Base-by-base conservation (phyloP, 2,329 filamentous ascomycete species). In the Sporothrix schenckii region DNA sequence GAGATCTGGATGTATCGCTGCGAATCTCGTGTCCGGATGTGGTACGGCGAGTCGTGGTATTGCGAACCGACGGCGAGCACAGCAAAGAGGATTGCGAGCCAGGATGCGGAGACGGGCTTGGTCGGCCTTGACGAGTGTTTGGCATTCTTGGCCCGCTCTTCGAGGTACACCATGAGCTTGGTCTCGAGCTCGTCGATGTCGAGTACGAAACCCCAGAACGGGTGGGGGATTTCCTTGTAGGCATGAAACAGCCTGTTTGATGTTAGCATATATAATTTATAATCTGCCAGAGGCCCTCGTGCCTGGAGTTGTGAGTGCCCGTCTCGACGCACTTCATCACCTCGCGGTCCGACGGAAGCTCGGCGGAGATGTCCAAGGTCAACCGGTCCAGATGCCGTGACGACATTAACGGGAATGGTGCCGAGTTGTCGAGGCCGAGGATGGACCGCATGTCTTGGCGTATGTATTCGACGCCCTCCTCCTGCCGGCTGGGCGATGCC, bases 401-500 rank as follows among this genome's bases (percentile, higher is more conserved):
- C 9, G 88, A 90, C 88, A 90, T 90, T 75, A 90, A 82, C 34
- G 88, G 88, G 75, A 89, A 90, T 2, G 88, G 87, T 41, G 88
- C 88, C 47, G 87, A 89, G 70, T 87, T 89, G 75, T 90, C 88
- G 49, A 90, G 80, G 16, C 88, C 88, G 30, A 90, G 81, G 66
- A 90, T 89, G 56, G 88, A 88, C 71, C 87, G 83, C 83, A 90
- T 89, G 78, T 90, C 88, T 74, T 85, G 84, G 67, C 88, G 85
- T 68, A 90, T 88, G 73, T 80, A 72, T 70, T 87, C 86, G 75
- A 84, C 82, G 61, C 81, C 83, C 68, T 85, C 82, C 70, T 82
- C 82, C 71, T 84, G 83, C 69, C 85, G 83, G 72, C 81, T 84
- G 52, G 84, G 80, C 2, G 85, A 84, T 2, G 85, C 84, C 76